Evolutionary conservation across 257 asterid genomes (phyloP).

Genomic region (Solanum etuberosum): DNA sequence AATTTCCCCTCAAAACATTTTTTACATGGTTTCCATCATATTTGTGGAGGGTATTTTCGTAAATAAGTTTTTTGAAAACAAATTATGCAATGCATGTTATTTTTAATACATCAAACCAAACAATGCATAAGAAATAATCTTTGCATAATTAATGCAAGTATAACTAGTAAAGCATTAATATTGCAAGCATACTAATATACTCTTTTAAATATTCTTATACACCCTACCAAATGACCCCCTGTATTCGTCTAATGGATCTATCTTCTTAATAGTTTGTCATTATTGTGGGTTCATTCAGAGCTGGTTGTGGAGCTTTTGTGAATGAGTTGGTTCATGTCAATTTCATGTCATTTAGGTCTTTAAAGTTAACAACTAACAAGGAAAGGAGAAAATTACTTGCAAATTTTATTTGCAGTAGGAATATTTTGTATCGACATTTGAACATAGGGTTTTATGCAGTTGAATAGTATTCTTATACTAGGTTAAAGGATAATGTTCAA

Average conservation of each 20-base stretch:
- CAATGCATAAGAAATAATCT: no score
- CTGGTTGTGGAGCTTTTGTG: not conserved
- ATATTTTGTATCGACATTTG: not conserved
- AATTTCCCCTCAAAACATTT: not conserved
- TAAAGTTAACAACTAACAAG: not conserved
- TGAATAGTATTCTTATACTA: not conserved
- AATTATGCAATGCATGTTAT: no score
- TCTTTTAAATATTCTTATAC: not conserved
- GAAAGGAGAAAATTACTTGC: not conserved
- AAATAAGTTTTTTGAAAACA: no score
- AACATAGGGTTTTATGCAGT: not conserved
- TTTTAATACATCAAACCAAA: no score
- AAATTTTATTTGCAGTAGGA: not conserved
- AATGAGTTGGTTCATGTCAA: not conserved
- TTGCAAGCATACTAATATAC: not conserved
- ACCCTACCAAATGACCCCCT: not conserved
- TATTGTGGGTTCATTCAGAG: not conserved
- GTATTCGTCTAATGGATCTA: not conserved
- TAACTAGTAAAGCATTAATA: not conserved
- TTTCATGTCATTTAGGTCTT: not conserved
- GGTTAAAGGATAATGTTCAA: not conserved
- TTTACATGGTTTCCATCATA: not conserved
- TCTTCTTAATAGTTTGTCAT: not conserved
- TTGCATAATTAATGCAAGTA: not conserved
- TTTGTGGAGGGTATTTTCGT: not conserved